Evolutionary conservation across 768 basidiomycete species (phyloP), one percentile per base, ranked within the genome.

Genomic region (Trametes cingulata): DNA sequence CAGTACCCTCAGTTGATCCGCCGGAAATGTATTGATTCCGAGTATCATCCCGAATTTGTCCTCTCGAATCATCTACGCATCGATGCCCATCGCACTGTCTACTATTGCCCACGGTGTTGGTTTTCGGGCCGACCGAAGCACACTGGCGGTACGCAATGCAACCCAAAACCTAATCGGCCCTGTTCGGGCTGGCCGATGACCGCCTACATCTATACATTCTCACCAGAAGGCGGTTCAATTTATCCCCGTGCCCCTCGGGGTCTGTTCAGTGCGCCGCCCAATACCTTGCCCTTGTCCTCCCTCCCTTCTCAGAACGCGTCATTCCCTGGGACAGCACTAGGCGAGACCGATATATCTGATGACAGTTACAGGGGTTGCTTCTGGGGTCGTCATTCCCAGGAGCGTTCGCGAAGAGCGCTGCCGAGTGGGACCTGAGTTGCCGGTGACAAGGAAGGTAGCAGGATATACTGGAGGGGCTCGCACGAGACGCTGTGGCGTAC

Each of bases 111-210:
- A n/a, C n/a, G 10, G 29, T 33, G 29, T 10, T n/a, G 46, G 37
- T 3, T n/a, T 5, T 20, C 56, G 56, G 56, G 1, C 56, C 56
- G 56, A 49, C n/a, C 29, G 56, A 57, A 57, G 56, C 56, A 2
- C 33, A 20, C 54, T n/a, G 20, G 36, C 9, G 22, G 45, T 45
- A 13, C 19, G 6, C 45, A 46, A 15, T 35, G 40, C 47, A 49
- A 57, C 47, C 56, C 56, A 57, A 57, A 57, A 57, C 56, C 56
- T 49, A 49, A 57, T 49, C 56, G 47, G 56, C 39, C 27, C 47
- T 29, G 14, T 33, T 49, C 20, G 36, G 25, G 39, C 20, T n/a
- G 29, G 39, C 55, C 46, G 17, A 50, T 42, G 56, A 24, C 56
- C 39, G 29, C 19, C 46, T 15, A 17, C 36, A 24, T 27, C 14